These are phyloP conservation scores for Paramecium sexaurelia DNA, from an alignment of 73 alveolate genomes.

Conservation along the genomic window DNA sequence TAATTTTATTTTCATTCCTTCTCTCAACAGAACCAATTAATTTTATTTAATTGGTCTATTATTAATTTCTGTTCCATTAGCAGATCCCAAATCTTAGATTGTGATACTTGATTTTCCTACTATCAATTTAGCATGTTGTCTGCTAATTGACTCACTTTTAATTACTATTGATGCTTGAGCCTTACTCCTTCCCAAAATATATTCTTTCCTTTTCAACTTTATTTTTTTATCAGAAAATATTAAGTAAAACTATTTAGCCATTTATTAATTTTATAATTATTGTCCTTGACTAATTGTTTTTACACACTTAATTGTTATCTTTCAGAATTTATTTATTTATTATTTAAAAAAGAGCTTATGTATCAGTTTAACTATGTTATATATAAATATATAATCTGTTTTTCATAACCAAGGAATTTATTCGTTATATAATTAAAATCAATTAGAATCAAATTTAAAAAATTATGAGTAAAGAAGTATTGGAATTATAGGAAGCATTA, in stretches of 20 bases:
- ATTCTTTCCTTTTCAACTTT: slow-evolving; percentile 1
- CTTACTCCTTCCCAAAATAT: slow-evolving; percentile 18
- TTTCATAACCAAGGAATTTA: neutral
- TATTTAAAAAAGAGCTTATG: neutral
- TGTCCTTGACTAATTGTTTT: neutral
- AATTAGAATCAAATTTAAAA: neutral
- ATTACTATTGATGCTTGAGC: neutral
- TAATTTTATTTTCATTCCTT: slow-evolving; percentile 2
- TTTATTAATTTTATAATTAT: neutral
- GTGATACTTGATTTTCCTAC: slow-evolving; percentile 53
- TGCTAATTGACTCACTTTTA: neutral
- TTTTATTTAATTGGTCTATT: neutral
- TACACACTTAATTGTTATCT: neutral
- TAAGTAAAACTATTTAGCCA: slow-evolving; percentile 49
- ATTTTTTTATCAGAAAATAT: slow-evolving; percentile 1
- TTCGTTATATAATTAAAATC: neutral
- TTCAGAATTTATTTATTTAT: neutral
- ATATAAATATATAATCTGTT: neutral
- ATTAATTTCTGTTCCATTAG: slow-evolving; percentile 12
- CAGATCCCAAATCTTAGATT: slow-evolving; percentile 7
- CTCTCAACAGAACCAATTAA: neutral
- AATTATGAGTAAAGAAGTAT: slow-evolving; percentile 16
- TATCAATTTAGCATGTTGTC: slow-evolving; percentile 28
- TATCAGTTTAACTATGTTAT: neutral
- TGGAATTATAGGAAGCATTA: slow-evolving; percentile 63